Percentiles rank a stretch among this genome's conserved stretches.
phyloP scores from a whole-genome alignment of 2,329 filamentous ascomycete genomes.

The Biscogniauxia mediterranea region DNA sequence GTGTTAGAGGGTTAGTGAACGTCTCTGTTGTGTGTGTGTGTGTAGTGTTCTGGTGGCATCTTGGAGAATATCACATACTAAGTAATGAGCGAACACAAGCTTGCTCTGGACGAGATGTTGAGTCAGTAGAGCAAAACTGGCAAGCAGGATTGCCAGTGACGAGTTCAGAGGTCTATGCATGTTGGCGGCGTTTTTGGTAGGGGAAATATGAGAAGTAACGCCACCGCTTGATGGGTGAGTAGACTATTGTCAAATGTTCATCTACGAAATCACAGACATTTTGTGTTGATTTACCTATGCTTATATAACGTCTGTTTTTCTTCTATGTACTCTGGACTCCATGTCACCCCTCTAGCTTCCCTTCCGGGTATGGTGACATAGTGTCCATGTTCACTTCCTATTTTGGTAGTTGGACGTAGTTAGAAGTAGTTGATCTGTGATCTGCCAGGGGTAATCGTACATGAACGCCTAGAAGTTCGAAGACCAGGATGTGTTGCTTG shows the following conservation, averaged over 20 bases:
- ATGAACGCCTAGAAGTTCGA: neutral
- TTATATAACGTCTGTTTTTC: neutral
- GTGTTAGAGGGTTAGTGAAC: constrained; percentile 8
- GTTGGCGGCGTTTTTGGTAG: neutral
- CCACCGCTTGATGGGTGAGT: neutral
- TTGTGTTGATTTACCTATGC: neutral
- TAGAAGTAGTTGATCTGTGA: neutral
- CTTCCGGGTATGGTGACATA: neutral
- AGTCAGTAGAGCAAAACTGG: constrained; percentile 18
- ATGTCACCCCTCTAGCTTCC: neutral
- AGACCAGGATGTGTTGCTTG: neutral
- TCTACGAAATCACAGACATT: neutral
- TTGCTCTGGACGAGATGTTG: constrained; percentile 22
- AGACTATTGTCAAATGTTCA: neutral
- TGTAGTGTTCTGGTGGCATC: neutral
- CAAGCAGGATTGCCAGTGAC: constrained; percentile 17
- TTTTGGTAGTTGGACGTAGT: neutral
- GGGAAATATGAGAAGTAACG: neutral
- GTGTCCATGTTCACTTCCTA: neutral
- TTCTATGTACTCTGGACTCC: neutral
- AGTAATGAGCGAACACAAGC: constrained; percentile 30
- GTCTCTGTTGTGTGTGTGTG: neutral
- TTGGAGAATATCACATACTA: constrained; percentile 14
- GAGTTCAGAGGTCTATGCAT: constrained; percentile 13
- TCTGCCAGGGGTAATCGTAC: neutral